Percentiles rank a stretch among this genome's conserved stretches.
These are phyloP conservation scores for Nemania serpens DNA, from an alignment of 2,329 filamentous ascomycete species.

Conservation along the genomic window DNA sequence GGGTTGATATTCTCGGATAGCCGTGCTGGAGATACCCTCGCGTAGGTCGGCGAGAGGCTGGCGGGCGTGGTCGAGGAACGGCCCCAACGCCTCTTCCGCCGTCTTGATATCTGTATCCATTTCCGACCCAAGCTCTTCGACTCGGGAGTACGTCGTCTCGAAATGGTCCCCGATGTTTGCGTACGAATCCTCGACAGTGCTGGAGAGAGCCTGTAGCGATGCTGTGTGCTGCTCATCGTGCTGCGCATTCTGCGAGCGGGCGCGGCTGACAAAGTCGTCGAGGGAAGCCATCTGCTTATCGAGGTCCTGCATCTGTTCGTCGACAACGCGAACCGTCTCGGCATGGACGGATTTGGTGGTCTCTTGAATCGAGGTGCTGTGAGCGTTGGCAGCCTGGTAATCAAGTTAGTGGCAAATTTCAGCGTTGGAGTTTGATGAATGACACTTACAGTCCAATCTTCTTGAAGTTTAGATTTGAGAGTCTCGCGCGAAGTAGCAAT, in stretches of 20 bases:
- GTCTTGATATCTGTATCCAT: slow-evolving; percentile 64
- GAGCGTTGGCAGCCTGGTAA: slow-evolving; percentile 70
- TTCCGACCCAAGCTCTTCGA: slow-evolving; percentile 70
- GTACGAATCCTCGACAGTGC: slow-evolving; percentile 74
- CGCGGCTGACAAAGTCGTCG: slow-evolving; percentile 86
- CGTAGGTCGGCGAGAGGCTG: slow-evolving; percentile 74
- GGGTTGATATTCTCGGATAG: slow-evolving; percentile 77
- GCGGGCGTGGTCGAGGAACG: slow-evolving; percentile 64
- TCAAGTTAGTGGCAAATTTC: slow-evolving; percentile 32
- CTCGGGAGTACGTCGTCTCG: slow-evolving; percentile 67
- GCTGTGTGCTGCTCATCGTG: slow-evolving; percentile 73
- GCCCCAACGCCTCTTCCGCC: slow-evolving; percentile 64
- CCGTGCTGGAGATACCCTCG: slow-evolving; percentile 65
- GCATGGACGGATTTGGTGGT: slow-evolving; percentile 87
- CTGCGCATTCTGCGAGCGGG: slow-evolving; percentile 76
- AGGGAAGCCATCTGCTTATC: slow-evolving; percentile 86
- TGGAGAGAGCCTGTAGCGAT: slow-evolving; percentile 69
- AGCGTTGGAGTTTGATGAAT: slow-evolving; percentile 47
- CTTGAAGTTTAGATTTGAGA: slow-evolving; percentile 80
- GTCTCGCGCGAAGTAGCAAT: slow-evolving; percentile 75
- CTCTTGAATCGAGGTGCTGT: slow-evolving; percentile 81
- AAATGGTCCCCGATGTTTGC: slow-evolving; percentile 72
- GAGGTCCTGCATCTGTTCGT: slow-evolving; percentile 85
- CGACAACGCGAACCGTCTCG: slow-evolving; percentile 87
- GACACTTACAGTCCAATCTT: slow-evolving; percentile 76